Percentiles rank a stretch among this genome's conserved stretches.
Evolutionary conservation across 2,329 filamentous ascomycete species (phyloP).

Genomic region (Fusarium siculi): DNA sequence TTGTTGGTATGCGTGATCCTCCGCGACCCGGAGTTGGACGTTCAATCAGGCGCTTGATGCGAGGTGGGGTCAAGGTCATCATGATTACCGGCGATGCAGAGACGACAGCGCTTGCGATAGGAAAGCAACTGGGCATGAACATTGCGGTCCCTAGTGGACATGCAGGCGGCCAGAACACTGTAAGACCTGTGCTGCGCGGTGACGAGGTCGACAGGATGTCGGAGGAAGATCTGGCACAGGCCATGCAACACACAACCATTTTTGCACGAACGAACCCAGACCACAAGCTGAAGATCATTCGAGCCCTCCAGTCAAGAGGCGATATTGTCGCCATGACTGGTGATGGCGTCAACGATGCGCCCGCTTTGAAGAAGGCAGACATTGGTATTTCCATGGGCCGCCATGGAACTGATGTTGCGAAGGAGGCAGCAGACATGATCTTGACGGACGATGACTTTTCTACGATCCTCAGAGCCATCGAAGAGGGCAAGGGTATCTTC

Average conservation of each 20-base stretch:
- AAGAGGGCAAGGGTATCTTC: slow-evolving; percentile 99
- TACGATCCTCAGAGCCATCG: slow-evolving; percentile 92
- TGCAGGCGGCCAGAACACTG: slow-evolving; percentile 64
- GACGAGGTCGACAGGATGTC: slow-evolving; percentile 95
- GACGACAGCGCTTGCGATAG: slow-evolving; percentile 93
- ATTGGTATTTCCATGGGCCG: slow-evolving; percentile 98
- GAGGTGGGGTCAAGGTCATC: slow-evolving; percentile 94
- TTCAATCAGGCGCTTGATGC: slow-evolving; percentile 89
- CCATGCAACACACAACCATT: slow-evolving; percentile 89
- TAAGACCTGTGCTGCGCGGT: slow-evolving; percentile 81
- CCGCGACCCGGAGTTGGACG: slow-evolving; percentile 89
- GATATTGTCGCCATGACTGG: slow-evolving; percentile 99
- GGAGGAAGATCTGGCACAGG: slow-evolving; percentile 82
- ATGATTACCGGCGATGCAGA: slow-evolving; percentile 99
- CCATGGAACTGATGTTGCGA: slow-evolving; percentile 95
- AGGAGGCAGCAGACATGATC: slow-evolving; percentile 95
- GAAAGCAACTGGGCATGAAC: slow-evolving; percentile 93
- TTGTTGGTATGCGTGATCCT: slow-evolving; percentile 98
- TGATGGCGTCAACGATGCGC: slow-evolving; percentile 97
- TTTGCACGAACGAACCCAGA: slow-evolving; percentile 97
- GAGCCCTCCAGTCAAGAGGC: slow-evolving; percentile 87
- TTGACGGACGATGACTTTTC: slow-evolving; percentile 90
- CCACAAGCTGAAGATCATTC: slow-evolving; percentile 97
- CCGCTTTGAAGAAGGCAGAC: slow-evolving; percentile 94
- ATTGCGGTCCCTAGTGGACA: slow-evolving; percentile 68